These are phyloP conservation scores for Pisolithus marmoratus DNA, from an alignment of 768 basidiomycete species.

Conservation along the genomic window DNA sequence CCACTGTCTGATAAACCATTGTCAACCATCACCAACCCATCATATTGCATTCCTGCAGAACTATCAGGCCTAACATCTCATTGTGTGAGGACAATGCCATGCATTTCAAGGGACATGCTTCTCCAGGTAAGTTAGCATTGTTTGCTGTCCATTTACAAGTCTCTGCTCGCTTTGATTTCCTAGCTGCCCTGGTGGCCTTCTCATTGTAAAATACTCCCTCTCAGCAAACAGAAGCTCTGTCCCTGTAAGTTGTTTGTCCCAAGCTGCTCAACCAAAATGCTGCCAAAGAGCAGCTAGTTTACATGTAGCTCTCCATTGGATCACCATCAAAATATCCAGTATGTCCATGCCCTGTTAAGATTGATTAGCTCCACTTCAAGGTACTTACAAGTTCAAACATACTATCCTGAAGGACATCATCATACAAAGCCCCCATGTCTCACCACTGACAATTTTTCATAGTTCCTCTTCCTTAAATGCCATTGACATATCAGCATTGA, in stretches of 20 bases:
- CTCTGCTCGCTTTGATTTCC: conserved; percentile 1
- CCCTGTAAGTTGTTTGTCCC: conserved; percentile 7
- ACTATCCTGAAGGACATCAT: conserved; percentile 35
- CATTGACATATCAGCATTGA: conserved; percentile 16
- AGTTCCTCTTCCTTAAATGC: conserved; percentile 9
- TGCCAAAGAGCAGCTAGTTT: conserved; percentile 27
- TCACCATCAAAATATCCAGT: conserved; percentile 27
- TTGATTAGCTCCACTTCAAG: no score
- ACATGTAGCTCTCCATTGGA: conserved; percentile 28
- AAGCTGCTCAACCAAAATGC: conserved; percentile 26
- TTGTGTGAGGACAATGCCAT: no score
- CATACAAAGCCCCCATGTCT: conserved; percentile 22
- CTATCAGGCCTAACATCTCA: no score
- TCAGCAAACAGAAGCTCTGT: conserved; percentile 24
- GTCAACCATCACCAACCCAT: no score
- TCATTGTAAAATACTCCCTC: conserved; percentile 22
- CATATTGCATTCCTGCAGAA: no score
- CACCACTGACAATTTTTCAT: conserved; percentile 10
- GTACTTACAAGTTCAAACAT: background rate
- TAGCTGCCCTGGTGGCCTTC: background rate
- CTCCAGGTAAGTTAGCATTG: background rate
- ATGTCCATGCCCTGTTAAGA: conserved; percentile 30
- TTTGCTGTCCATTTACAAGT: background rate
- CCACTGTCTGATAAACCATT: no score
- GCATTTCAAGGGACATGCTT: no score